A percentile compares a stretch with the other conserved stretches of the same genome.
Evolutionary conservation across 345 rosid species (phyloP).

Genomic region (Capsella bursapastoris): DNA sequence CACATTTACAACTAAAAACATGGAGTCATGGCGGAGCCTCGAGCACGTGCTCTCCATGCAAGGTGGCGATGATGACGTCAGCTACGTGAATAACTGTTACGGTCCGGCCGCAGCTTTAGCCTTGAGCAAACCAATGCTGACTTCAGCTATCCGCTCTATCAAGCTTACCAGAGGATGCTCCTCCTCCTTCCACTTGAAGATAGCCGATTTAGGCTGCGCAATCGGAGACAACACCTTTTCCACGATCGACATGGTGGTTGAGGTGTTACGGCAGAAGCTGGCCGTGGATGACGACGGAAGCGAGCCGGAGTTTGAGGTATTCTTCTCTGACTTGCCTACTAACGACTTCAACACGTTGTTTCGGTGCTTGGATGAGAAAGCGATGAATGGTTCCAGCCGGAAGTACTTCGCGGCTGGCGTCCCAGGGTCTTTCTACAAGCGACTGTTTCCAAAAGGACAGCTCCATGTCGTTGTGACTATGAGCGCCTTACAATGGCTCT

Average conservation of each 20-base stretch:
- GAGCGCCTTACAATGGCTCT: conserved; percentile 69
- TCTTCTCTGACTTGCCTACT: conserved; percentile 56
- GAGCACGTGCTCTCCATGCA: conserved; percentile 58
- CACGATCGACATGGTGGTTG: conserved; percentile 45
- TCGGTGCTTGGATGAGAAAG: conserved; percentile 22
- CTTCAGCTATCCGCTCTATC: conserved; percentile 47
- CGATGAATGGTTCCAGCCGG: conserved; percentile 18
- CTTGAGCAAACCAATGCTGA: conserved; percentile 55
- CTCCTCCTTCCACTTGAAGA: conserved; percentile 33
- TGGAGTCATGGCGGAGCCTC: conserved; percentile 44
- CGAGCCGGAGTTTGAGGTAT: conserved; percentile 49
- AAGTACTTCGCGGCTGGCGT: conserved; percentile 57
- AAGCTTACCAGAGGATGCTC: conserved; percentile 38
- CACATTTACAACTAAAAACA: neutral
- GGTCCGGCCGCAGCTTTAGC: conserved; percentile 54
- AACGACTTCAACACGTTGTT: conserved; percentile 61
- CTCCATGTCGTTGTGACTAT: conserved; percentile 59
- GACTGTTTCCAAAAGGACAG: conserved; percentile 57
- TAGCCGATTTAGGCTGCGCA: conserved; percentile 63
- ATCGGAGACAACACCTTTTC: conserved; percentile 56
- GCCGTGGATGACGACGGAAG: neutral
- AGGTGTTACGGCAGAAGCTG: conserved; percentile 45
- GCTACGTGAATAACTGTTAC: conserved; percentile 57
- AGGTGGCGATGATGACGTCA: conserved; percentile 57
- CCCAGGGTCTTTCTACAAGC: conserved; percentile 57